phyloP scores from a whole-genome alignment of 306 rosid genomes.

The Cucumis cinereus region DNA sequence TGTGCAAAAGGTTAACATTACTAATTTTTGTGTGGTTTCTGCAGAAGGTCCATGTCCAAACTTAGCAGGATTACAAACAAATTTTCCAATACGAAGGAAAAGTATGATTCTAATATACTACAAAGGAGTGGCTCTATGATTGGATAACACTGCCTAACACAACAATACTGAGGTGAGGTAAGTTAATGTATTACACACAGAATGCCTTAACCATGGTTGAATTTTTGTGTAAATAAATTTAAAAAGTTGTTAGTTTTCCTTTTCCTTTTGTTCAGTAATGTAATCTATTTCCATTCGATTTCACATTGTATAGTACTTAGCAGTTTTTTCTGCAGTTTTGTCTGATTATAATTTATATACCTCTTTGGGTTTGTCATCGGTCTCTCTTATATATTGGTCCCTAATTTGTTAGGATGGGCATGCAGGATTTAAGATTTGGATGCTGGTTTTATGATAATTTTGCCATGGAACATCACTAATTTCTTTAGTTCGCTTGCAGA shows the following conservation, averaged over 20 bases:
- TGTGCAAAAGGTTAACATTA: background rate
- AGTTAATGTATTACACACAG: background rate
- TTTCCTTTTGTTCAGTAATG: background rate
- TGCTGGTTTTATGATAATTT: background rate
- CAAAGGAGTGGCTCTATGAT: background rate
- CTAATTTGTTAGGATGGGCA: background rate
- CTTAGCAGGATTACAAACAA: slow-evolving; percentile 55
- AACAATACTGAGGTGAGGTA: background rate
- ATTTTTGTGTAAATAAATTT: background rate
- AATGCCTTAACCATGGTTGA: background rate
- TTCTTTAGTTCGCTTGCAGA: slow-evolving; percentile 2
- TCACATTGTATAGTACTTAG: background rate
- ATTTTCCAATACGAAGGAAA: slow-evolving; percentile 71
- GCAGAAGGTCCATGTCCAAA: slow-evolving; percentile 98
- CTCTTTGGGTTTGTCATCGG: background rate
- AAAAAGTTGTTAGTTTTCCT: background rate
- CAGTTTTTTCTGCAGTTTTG: background rate
- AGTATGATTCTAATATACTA: slow-evolving; percentile 33
- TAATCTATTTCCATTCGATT: background rate
- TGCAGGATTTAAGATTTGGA: slow-evolving; percentile 3
- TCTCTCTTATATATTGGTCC: background rate
- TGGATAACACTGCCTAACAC: background rate
- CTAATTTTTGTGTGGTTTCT: slow-evolving; percentile 9
- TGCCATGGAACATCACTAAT: background rate
- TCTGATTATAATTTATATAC: background rate